Evolutionary conservation across 148 eudicot species (phyloP), one percentile per base, ranked within the genome.

Genomic region (Chenopodium album): DNA sequence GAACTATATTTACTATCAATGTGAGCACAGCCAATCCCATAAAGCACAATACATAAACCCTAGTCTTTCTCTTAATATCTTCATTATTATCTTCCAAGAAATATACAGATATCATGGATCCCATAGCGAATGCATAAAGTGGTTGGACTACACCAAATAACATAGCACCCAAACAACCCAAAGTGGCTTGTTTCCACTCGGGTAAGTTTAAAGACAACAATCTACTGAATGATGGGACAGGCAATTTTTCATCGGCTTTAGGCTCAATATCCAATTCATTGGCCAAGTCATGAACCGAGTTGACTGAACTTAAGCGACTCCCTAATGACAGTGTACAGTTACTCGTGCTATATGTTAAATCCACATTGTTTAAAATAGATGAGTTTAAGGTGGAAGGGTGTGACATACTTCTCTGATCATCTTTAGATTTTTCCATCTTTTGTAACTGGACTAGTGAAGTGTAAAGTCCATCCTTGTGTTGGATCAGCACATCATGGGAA

Each of bases 81-180:
- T 71, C 73, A 48, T 92, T 88, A 44, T 86, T 88, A 44, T 86
- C 89, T 12, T 83, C 44, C 77, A 88, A 77, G 80, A 94, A 94
- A 80, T 86, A 92, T 4, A 92, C 91, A 7, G 94, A 92, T 50
- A 92, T 87, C 94, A 94, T 87, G 2, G 96, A 91, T 68, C 96
- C 98, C 95, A 91, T 85, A 8, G 93, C 89, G 9, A 87, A 94
- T 3, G 94, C 87, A 78, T 91, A 94, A 1, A 85, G 37, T 2
- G 98, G 96, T 73, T 94, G 98, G 68, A 92, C 83, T 14, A 92
- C 98, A 63, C 98, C 98, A 65, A 90, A 92, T 8, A 94, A 34
- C 65, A 84, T 60, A 0, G 98, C 98, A 31, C 91, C 81, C 17
- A 85, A 6, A 73, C 91, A 88, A 69, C 98, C 98, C 8, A 87